These are phyloP conservation scores for Ustilago hordei DNA, from an alignment of 1,284 basidiomycete genomes.

Conservation along the genomic window DNA sequence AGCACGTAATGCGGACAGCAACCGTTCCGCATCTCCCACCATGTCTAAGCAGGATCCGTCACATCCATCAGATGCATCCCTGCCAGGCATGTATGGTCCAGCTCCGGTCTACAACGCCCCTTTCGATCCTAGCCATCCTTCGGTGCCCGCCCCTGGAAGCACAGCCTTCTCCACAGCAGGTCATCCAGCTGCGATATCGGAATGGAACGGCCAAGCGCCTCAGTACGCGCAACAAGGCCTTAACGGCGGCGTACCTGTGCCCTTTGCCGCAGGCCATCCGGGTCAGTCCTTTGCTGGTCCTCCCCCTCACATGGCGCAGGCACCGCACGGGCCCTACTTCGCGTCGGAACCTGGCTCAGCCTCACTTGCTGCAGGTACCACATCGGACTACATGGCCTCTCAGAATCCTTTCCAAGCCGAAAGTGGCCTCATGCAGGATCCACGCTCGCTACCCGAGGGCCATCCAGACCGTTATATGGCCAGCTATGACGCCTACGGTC, in stretches of 20 bases:
- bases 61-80: neutral
- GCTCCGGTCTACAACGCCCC: slow-evolving; percentile 14
- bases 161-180: slow-evolving; percentile 12
- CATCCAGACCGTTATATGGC: slow-evolving; percentile 30
- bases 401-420: slow-evolving; percentile 17
- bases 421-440: neutral
- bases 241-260: neutral
- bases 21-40: slow-evolving; percentile 21
- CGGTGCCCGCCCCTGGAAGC: slow-evolving; percentile 5
- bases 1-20: slow-evolving; percentile 19
- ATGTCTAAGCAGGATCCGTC: slow-evolving; percentile 3
- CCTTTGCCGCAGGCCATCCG: neutral
- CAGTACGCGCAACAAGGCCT: slow-evolving; percentile 21
- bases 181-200: slow-evolving; percentile 10
- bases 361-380: slow-evolving; percentile 1
- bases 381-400: slow-evolving; percentile 13
- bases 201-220: slow-evolving; percentile 21
- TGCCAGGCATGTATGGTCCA: slow-evolving; percentile 17
- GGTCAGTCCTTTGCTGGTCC: slow-evolving; percentile 20
- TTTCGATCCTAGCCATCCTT: slow-evolving; percentile 7
- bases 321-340: slow-evolving; percentile 26
- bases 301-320: slow-evolving; percentile 21
- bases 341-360: slow-evolving; percentile 15
- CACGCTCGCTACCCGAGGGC: slow-evolving; percentile 10
- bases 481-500: slow-evolving; percentile 27